These are phyloP conservation scores for Coprinopsis cinerea DNA, from an alignment of 768 basidiomycete genomes.

Conservation along the genomic window DNA sequence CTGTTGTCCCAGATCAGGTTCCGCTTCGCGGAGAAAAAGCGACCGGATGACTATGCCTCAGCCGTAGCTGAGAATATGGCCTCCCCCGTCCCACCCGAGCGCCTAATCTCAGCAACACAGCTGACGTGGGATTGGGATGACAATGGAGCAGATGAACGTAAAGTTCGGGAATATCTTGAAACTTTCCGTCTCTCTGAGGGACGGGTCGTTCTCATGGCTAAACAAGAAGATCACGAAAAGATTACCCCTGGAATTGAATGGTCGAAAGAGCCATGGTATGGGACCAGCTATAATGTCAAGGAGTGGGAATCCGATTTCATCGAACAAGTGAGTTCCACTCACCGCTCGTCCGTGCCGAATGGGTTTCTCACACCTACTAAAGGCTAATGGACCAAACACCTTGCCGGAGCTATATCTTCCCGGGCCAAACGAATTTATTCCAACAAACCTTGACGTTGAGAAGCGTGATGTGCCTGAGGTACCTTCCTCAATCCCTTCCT, in stretches of 20 bases:
- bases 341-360: constrained; percentile 4
- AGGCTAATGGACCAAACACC: constrained; percentile 63
- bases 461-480: constrained; percentile 67
- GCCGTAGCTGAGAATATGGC: constrained; percentile 70
- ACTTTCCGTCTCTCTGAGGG: constrained; percentile 51
- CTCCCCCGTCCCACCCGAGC: constrained; percentile 77
- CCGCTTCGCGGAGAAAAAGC: constrained; percentile 80
- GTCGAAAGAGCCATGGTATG: constrained; percentile 88
- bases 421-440: constrained; percentile 85
- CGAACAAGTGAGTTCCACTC: constrained; percentile 32
- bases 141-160: constrained; percentile 39
- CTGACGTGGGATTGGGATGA: constrained; percentile 70
- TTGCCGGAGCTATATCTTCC: constrained; percentile 74
- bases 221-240: constrained; percentile 54
- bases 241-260: constrained; percentile 41
- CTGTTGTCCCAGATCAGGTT: constrained; percentile 70
- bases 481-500: constrained; percentile 12
- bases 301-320: constrained; percentile 60
- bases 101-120: constrained; percentile 64
- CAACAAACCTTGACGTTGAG: constrained; percentile 77
- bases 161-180: constrained; percentile 59
- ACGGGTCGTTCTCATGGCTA: constrained; percentile 75
- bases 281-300: constrained; percentile 79
- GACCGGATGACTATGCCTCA: constrained; percentile 75
- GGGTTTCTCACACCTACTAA: constrained; percentile 7